phyloP scores from a whole-genome alignment of 345 rosid species.

The Lumnitzera littorea region DNA sequence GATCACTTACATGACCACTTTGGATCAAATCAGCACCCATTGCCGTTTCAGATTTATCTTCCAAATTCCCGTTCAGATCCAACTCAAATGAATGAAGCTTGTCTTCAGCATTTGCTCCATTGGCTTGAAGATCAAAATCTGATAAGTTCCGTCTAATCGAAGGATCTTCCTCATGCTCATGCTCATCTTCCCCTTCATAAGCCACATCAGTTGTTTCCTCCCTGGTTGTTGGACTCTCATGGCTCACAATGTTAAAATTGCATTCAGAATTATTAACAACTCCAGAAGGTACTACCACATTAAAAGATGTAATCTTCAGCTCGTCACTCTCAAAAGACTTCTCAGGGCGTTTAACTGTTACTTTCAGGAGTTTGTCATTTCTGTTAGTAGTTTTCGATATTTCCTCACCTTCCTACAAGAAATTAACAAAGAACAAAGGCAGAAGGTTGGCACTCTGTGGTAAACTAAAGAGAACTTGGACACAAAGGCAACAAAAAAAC shows the following conservation, averaged over 20 bases:
- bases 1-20: conserved; percentile 82
- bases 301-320: conserved; percentile 27
- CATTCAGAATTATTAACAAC: conserved; percentile 12
- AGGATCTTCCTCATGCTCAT: conserved; percentile 49
- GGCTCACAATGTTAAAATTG: conserved; percentile 22
- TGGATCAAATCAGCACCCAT: conserved; percentile 20
- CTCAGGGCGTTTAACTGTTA: conserved; percentile 43
- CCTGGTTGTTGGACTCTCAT: conserved; percentile 19
- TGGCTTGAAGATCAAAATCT: conserved; percentile 41
- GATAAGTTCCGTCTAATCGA: conserved; percentile 56
- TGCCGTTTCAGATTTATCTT: conserved; percentile 12
- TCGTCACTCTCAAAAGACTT: conserved; percentile 43
- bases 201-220: conserved; percentile 38
- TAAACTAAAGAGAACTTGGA: not conserved
- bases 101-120: conserved; percentile 14
- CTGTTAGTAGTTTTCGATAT: conserved; percentile 12
- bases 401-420: conserved; percentile 5
- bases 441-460: conserved; percentile 5
- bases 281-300: conserved; percentile 18
- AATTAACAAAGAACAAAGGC: not conserved
- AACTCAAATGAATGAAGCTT: conserved; percentile 1
- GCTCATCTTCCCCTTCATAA: conserved; percentile 77
- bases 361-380: conserved; percentile 32
- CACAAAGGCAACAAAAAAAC: too few relatives aligned
- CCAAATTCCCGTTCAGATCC: conserved; percentile 8